Percentiles rank a stretch among this genome's conserved stretches.
These are phyloP conservation scores for Cutaneotrichosporon daszewskae DNA, from an alignment of 1,284 basidiomycete species.

Conservation along the genomic window DNA sequence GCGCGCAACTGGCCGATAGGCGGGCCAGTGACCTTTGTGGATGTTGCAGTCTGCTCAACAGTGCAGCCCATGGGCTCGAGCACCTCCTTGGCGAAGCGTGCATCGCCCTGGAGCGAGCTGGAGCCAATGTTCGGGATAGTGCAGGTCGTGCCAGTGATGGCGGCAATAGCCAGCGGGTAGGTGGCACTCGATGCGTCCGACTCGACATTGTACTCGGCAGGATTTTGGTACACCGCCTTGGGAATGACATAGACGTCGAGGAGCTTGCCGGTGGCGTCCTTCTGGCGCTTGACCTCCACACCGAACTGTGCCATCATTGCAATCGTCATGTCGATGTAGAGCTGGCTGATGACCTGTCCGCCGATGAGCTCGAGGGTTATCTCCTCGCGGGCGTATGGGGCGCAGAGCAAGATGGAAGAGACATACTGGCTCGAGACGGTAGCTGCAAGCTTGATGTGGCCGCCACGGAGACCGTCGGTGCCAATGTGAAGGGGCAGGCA, in stretches of 20 bases:
- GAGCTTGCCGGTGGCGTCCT: slow-evolving; percentile 60
- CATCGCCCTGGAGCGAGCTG: slow-evolving; percentile 89
- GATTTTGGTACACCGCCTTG: slow-evolving; percentile 70
- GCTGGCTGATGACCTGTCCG: slow-evolving; percentile 93
- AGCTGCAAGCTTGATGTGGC: slow-evolving; percentile 80
- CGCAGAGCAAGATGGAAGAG: slow-evolving; percentile 90
- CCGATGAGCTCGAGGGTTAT: slow-evolving; percentile 85
- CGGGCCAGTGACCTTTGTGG: slow-evolving; percentile 91
- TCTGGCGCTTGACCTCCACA: slow-evolving; percentile 65
- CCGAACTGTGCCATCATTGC: slow-evolving; percentile 98
- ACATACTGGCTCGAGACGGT: slow-evolving; percentile 98
- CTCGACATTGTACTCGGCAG: slow-evolving; percentile 81
- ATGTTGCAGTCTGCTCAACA: slow-evolving; percentile 78
- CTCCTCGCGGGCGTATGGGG: slow-evolving; percentile 79
- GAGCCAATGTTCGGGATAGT: slow-evolving; percentile 90
- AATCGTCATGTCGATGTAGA: slow-evolving; percentile 99
- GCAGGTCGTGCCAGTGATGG: slow-evolving; percentile 89
- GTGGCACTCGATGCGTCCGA: slow-evolving; percentile 94
- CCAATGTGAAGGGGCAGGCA: slow-evolving; percentile 85
- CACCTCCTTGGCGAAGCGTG: slow-evolving; percentile 87
- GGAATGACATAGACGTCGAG: slow-evolving; percentile 87
- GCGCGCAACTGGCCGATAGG: slow-evolving; percentile 72
- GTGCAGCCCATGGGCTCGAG: slow-evolving; percentile 91
- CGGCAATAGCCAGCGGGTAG: slow-evolving; percentile 93
- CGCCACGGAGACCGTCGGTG: slow-evolving; percentile 77